Base-by-base conservation (phyloP, 495 filamentous ascomycete genomes). In the Neurospora pannonica region DNA sequence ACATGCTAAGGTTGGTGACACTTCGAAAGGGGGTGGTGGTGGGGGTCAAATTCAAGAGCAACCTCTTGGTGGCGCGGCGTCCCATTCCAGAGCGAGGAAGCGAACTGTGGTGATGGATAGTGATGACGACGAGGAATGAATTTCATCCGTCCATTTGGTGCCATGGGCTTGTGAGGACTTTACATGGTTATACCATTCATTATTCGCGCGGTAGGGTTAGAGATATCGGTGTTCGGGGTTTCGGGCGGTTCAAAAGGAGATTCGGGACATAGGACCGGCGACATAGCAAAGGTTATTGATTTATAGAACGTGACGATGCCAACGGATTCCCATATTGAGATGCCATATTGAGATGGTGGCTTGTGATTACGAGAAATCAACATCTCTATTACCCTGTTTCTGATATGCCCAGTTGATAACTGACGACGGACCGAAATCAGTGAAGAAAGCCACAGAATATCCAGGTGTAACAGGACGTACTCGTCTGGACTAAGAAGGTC, bases 31-130 rank as follows among this genome's bases (percentile, higher is more conserved):
- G 15, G 15, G 28, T 1, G 28, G 28, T 34, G 62, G 74, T 3
- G 70, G 38, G 9, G 46, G 13, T 31, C 46, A 54, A 28, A 5
- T 7, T 13, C 48, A 24, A 28, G 21, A 60, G 48, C 28, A 60
- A 60, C 21, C 11, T 15, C 28, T 21, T 31, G 24, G 54, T 34
- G 72, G 75, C 1, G 62, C 69, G 24, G 46, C 37, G n/a, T 9
- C 36, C 37, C 24, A 31, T 36, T 5, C 60, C 38, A 37, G 28
- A 19, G 34, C 42, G 36, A 36, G 37, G 19, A 60, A 43, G 48
- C 24, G 54, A 67, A 67, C 24, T 70, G 70, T 28, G n/a, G 42
- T 72, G 24, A 42, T 74, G 38, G 71, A 74, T 60, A 71, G 54
- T 13, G 60, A 71, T 17, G 54, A 67, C 71, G 69, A 76, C 19